Percentiles rank a stretch among this genome's conserved stretches.
Conservation (phyloP, 306 rosid genomes). For the Lathyrus aphaca region DNA sequence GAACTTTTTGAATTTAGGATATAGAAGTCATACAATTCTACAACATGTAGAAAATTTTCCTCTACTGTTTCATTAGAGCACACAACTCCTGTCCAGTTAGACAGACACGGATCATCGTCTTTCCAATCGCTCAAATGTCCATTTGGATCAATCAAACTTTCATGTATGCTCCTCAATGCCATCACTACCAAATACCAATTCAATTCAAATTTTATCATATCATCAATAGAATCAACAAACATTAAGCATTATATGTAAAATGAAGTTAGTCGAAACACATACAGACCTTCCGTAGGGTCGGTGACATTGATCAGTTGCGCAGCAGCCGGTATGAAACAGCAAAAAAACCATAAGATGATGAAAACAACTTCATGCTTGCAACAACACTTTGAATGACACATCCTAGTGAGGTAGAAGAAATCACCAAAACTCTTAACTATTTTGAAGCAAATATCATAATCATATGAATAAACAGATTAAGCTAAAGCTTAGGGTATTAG, state of each 20-base stretch:
- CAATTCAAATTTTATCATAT: neutral
- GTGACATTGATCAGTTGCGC: conserved; percentile 46
- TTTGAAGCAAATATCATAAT: neutral
- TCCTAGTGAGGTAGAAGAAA: conserved; percentile 34
- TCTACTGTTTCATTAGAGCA: conserved; percentile 15
- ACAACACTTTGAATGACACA: conserved; percentile 59
- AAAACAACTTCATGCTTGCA: conserved; percentile 40
- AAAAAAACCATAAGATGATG: conserved; percentile 53
- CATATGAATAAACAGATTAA: neutral
- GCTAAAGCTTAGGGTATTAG: neutral
- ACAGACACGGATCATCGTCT: neutral
- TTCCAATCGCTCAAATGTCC: conserved; percentile 17
- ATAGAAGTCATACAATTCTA: conserved; percentile 3
- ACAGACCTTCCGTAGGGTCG: conserved; percentile 61
- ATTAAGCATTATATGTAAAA: neutral
- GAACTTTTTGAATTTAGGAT: neutral
- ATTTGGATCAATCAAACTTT: conserved; percentile 18
- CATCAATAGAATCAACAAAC: neutral
- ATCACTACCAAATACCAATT: neutral
- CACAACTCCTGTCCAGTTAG: conserved; percentile 21
- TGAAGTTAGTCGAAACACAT: neutral
- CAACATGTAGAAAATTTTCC: conserved; percentile 6
- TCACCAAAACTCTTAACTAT: conserved; percentile 13
- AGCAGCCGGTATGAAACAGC: conserved; percentile 42
- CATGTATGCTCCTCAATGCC: conserved; percentile 11